A percentile compares a stretch with the other conserved stretches of the same genome.
Conservation (phyloP, 768 basidiomycete genomes). For the Suillus tomentosus region DNA sequence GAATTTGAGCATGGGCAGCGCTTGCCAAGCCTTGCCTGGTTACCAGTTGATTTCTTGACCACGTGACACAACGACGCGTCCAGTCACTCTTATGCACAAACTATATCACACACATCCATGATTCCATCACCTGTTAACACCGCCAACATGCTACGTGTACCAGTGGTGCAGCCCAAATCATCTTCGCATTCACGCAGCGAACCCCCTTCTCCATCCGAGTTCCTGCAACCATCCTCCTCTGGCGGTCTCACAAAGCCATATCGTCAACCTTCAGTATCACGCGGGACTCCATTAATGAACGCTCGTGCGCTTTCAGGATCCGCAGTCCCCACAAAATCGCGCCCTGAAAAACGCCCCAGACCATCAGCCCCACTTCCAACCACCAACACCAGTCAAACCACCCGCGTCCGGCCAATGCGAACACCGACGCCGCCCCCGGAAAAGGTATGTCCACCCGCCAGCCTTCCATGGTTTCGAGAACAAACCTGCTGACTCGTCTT, state of each 20-base stretch:
- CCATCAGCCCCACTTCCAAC: not conserved
- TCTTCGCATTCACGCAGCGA: not conserved
- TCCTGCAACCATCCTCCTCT: not conserved
- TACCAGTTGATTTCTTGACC: conserved; percentile 23
- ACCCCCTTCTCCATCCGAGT: not conserved
- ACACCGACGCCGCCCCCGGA: not conserved
- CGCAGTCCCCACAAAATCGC: not conserved
- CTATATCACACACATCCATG: not conserved
- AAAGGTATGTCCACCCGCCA: conserved; percentile 6
- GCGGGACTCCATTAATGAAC: not conserved
- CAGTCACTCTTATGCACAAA: not conserved
- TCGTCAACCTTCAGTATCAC: conserved; percentile 3
- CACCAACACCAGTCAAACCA: not conserved
- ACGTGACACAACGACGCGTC: conserved; percentile 27
- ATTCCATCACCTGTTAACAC: not conserved
- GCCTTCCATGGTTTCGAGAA: not conserved
- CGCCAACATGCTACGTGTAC: conserved; percentile 2
- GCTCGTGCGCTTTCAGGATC: not conserved
- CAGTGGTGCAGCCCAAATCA: not conserved
- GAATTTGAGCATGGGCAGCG: too few species aligned
- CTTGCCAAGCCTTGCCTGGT: too few species aligned
- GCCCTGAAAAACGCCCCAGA: not conserved
- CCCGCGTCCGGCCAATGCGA: not conserved
- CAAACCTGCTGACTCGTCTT: not conserved
- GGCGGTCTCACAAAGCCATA: not conserved